Percentiles rank a stretch among this genome's conserved stretches.
These are phyloP conservation scores for Cercospora sp. DNA, from an alignment of 2,329 filamentous ascomycete species.

Conservation along the genomic window DNA sequence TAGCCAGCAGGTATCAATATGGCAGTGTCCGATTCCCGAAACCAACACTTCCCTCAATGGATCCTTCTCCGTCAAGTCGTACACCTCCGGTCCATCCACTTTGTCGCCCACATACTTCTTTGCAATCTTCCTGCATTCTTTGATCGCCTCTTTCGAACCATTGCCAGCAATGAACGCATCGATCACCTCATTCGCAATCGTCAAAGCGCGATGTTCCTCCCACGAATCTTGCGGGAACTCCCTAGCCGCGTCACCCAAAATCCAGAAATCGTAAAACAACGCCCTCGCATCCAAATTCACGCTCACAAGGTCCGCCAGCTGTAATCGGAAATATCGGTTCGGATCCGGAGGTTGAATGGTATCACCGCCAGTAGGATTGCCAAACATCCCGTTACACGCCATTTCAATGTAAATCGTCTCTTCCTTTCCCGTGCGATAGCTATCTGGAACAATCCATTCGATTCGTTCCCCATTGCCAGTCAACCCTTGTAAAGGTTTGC, in stretches of 20 bases:
- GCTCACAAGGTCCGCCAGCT: conserved; percentile 80
- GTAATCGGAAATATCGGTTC: conserved; percentile 76
- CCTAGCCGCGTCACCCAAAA: conserved; percentile 85
- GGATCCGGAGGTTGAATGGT: conserved; percentile 84
- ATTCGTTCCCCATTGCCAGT: conserved; percentile 85
- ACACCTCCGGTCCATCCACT: conserved; percentile 81
- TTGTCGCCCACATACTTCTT: conserved; percentile 77
- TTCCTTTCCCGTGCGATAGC: conserved; percentile 79
- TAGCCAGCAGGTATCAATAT: conserved; percentile 97
- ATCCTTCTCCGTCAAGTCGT: conserved; percentile 56
- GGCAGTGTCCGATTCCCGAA: conserved; percentile 89
- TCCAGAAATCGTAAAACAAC: conserved; percentile 91
- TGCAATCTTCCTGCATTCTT: conserved; percentile 78
- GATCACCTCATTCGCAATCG: conserved; percentile 84
- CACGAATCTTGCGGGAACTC: conserved; percentile 88
- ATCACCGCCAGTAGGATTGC: conserved; percentile 81
- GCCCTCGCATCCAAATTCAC: conserved; percentile 82
- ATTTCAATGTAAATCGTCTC: conserved; percentile 95
- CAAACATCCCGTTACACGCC: conserved; percentile 99
- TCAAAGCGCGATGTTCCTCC: conserved; percentile 82
- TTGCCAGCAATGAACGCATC: conserved; percentile 82
- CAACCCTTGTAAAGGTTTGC: conserved; percentile 85
- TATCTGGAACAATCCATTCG: conserved; percentile 85
- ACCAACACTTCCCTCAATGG: conserved; percentile 67
- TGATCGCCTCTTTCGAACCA: conserved; percentile 69